Base-by-base conservation (phyloP, 768 basidiomycete species). In the Lentinula raphanica region DNA sequence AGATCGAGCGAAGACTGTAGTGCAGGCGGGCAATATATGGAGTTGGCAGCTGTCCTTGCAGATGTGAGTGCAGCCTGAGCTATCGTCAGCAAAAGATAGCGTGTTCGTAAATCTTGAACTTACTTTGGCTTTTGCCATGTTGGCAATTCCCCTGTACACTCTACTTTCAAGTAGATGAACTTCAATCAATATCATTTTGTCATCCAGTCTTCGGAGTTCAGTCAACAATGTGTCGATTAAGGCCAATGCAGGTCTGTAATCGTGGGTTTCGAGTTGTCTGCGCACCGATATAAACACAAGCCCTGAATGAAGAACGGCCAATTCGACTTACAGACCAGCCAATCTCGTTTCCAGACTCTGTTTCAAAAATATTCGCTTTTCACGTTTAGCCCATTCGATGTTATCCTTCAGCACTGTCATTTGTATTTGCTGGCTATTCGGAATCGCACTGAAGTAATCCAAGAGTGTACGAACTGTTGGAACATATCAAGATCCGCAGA, bases 141-240 rank as follows among this genome's bases (percentile, higher is more conserved):
- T 98, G 21, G 87, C 87, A 57, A 93, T 84, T 1, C 92, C 93
- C 59, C 94, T 85, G 67, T 95, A 92, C 1, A 95, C 92, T 44
- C 93, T 76, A 58, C 91, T 92, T 73, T 99, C 96, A 38, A 98
- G 81, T 8, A 99, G 80, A 65, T 96, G 94, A 0, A 98, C 94
- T 69, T 98, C 96, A 3, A 95, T 98, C 29, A 99, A 79, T 60
- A 98, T 91, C 83, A 96, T 89, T 78, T 98, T 98, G 75, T 98
- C 97, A 70, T 99, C 96, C 27, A 99, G 76, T 25, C 87, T 83
- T 72, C 91, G 94, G 19, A 99, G 82, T 71, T 98, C 97, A 1
- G 87, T 87, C 32, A 98, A 79, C n/a, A 99, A 82, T 0, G 79
- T 77, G 60, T 95, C 94, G 61, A 98, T 94, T 50, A 93, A 80